Conservation (phyloP, 1,139 yeast species). For the Arxiozyma heterogenica region DNA sequence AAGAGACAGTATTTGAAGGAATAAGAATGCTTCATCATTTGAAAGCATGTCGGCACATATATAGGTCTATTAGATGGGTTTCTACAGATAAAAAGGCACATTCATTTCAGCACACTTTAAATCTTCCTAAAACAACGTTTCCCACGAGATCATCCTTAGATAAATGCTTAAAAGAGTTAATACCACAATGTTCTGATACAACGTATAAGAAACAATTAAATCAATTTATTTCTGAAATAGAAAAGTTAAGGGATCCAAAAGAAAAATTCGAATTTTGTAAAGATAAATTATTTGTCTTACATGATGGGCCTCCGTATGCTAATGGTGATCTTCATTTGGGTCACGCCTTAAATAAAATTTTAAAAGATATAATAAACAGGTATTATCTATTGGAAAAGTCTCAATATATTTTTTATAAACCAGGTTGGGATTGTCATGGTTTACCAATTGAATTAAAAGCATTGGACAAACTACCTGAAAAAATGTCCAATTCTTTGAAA, state of each 20-base stretch:
- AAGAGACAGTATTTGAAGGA: neutral
- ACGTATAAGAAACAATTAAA: constrained; percentile 31
- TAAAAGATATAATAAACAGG: constrained; percentile 78
- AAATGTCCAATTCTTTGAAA: constrained; percentile 36
- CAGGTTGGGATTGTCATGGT: constrained; percentile 99
- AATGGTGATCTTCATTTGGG: constrained; percentile 92
- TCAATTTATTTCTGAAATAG: constrained; percentile 15
- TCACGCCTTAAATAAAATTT: constrained; percentile 80
- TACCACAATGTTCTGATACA: constrained; percentile 33
- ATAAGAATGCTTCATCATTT: neutral
- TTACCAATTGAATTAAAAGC: constrained; percentile 91
- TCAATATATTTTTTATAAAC: constrained; percentile 56
- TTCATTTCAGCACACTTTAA: constrained; percentile 39
- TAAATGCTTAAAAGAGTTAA: constrained; percentile 26
- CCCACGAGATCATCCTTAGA: constrained; percentile 40
- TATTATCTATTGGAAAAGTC: constrained; percentile 58
- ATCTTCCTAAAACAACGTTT: constrained; percentile 46
- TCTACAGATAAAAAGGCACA: constrained; percentile 18
- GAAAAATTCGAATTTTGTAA: constrained; percentile 16
- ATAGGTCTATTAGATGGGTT: neutral
- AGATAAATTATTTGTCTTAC: constrained; percentile 52
- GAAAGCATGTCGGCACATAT: neutral
- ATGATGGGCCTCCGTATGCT: constrained; percentile 98
- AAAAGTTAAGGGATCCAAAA: constrained; percentile 7
- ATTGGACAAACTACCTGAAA: constrained; percentile 31